Conservation (phyloP, 2,329 filamentous ascomycete species). For the Colletotrichum caudatum region DNA sequence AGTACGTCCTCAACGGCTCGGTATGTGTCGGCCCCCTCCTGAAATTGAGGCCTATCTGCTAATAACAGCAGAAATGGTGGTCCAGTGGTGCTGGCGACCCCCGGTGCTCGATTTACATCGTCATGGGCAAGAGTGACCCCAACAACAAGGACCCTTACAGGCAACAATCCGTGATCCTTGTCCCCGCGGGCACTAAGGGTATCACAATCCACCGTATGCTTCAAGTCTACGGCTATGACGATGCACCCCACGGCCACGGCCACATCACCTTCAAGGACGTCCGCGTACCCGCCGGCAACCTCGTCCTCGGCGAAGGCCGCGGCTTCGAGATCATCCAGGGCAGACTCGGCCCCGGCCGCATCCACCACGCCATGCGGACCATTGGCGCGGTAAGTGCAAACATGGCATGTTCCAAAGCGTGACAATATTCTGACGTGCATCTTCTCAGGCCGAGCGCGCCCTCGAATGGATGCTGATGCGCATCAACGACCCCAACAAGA, state of each 20-base stretch:
- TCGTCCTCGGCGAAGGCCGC: conserved; percentile 91
- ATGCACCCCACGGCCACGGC: conserved; percentile 97
- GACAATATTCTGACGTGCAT: conserved; percentile 13
- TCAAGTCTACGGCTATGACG: conserved; percentile 94
- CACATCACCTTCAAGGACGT: conserved; percentile 93
- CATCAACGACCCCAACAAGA: conserved; percentile 92
- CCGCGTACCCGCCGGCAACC: conserved; percentile 83
- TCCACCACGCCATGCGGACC: conserved; percentile 97
- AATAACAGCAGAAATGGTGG: conserved; percentile 88
- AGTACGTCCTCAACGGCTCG: conserved; percentile 91
- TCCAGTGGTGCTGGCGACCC: conserved; percentile 94
- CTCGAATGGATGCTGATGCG: conserved; percentile 95
- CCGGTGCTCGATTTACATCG: conserved; percentile 91
- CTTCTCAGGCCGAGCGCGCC: conserved; percentile 78
- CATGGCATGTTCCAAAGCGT: not conserved
- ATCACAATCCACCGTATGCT: conserved; percentile 96
- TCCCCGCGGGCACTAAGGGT: conserved; percentile 83
- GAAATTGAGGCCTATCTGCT: not conserved
- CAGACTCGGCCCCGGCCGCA: conserved; percentile 92
- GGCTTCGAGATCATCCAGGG: conserved; percentile 99
- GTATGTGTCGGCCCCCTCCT: conserved; percentile 58
- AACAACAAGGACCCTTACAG: conserved; percentile 81
- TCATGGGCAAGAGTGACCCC: conserved; percentile 93
- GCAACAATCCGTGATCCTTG: conserved; percentile 93
- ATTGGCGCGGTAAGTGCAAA: conserved; percentile 78